Conservation (phyloP, 2,329 filamentous ascomycete species). For the Epichloe elymi region DNA sequence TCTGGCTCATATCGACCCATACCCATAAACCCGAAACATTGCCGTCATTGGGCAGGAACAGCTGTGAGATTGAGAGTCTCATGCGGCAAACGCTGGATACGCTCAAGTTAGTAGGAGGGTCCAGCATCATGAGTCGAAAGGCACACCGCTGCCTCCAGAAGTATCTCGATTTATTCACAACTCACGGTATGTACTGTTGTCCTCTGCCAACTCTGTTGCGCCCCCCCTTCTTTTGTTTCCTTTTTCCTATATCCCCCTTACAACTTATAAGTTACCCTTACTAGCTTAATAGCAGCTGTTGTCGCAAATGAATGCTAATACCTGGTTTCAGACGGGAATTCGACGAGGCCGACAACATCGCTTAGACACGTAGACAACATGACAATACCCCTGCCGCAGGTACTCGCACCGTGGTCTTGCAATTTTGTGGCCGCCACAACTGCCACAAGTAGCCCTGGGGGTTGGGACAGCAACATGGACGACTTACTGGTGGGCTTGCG, state of each 20-base stretch:
- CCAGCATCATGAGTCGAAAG: slow-evolving; percentile 13
- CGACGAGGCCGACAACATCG: background rate
- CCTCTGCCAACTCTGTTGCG: background rate
- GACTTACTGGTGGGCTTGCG: slow-evolving; percentile 7
- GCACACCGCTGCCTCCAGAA: slow-evolving; percentile 12
- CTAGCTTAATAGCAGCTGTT: background rate
- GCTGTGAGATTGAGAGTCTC: slow-evolving; percentile 7
- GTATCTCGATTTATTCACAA: slow-evolving; percentile 9
- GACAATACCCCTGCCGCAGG: background rate
- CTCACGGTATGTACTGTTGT: slow-evolving; percentile 3
- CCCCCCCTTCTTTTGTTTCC: no score
- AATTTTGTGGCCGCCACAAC: background rate
- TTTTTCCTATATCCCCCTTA: no score
- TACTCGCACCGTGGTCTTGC: background rate
- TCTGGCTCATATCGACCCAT: slow-evolving; percentile 12
- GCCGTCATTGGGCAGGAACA: slow-evolving; percentile 4
- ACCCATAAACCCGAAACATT: slow-evolving; percentile 4
- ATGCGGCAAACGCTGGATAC: slow-evolving; percentile 8
- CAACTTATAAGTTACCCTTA: no score
- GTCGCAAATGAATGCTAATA: background rate
- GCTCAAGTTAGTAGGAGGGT: slow-evolving; percentile 8
- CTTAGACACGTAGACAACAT: background rate
- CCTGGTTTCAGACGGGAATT: background rate
- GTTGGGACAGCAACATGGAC: slow-evolving; percentile 3
- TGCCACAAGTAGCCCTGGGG: background rate